Percentiles rank a stretch among this genome's conserved stretches.
These are phyloP conservation scores for Flagelloscypha sp. DNA, from an alignment of 768 basidiomycete species.

Conservation along the genomic window DNA sequence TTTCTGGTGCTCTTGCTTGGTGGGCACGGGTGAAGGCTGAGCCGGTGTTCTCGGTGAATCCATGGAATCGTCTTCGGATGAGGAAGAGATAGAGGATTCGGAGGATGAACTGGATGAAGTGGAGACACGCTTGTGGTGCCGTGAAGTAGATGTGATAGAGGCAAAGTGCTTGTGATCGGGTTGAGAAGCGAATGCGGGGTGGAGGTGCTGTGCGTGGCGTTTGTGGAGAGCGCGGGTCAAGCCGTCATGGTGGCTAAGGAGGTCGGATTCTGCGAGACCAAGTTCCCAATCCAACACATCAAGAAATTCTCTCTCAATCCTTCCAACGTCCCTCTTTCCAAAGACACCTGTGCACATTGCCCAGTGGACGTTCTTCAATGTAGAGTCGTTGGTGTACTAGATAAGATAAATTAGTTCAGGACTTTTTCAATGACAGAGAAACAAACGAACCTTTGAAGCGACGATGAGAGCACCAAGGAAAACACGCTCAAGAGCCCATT, in stretches of 20 bases:
- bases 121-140: no score
- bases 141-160: background rate
- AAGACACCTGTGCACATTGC: conserved; percentile 78
- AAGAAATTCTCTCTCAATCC: conserved; percentile 77
- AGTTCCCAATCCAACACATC: conserved; percentile 75
- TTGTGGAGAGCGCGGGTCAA: conserved; percentile 21
- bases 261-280: conserved; percentile 51
- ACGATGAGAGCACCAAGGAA: conserved; percentile 57
- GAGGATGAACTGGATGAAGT: no score
- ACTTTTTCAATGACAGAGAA: background rate
- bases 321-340: conserved; percentile 71
- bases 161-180: no score
- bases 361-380: conserved; percentile 89
- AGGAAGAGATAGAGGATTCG: no score
- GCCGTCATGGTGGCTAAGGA: conserved; percentile 38
- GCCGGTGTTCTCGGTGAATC: no score
- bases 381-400: conserved; percentile 82
- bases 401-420: no score
- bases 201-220: conserved; percentile 18
- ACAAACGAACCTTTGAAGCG: conserved; percentile 58
- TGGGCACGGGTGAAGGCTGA: no score
- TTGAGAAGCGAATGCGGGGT: conserved; percentile 5
- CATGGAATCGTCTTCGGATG: no score
- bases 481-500: conserved; percentile 57
- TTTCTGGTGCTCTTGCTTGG: no score